These are phyloP conservation scores for Sordariomycetes sp. DNA, from an alignment of 2,329 filamentous ascomycete genomes.

Conservation along the genomic window DNA sequence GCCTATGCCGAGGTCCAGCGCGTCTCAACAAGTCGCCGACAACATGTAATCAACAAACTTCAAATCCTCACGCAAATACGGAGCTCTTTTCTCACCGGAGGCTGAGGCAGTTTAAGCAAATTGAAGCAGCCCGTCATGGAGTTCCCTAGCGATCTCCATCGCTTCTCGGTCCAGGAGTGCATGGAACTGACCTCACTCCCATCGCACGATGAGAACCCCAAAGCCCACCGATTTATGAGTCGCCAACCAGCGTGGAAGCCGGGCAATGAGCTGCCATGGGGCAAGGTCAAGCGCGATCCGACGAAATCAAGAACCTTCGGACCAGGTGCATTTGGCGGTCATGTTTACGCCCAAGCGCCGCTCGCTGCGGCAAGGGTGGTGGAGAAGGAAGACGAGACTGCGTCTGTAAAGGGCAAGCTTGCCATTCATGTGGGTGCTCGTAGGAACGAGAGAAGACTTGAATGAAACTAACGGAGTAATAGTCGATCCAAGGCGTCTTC, in stretches of 20 bases:
- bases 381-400: slow-evolving; percentile 18
- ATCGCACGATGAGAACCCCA: background rate
- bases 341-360: slow-evolving; percentile 26
- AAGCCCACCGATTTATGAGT: slow-evolving; percentile 17
- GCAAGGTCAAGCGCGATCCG: slow-evolving; percentile 7
- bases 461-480: background rate
- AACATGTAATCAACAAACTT: background rate
- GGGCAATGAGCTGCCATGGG: slow-evolving; percentile 20
- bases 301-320: slow-evolving; percentile 6
- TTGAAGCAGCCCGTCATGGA: too few relatives aligned
- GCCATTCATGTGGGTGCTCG: slow-evolving; percentile 26
- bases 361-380: slow-evolving; percentile 23
- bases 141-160: background rate
- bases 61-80: background rate
- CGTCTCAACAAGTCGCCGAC: background rate
- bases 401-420: slow-evolving; percentile 9
- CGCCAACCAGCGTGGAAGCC: slow-evolving; percentile 21
- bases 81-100: background rate
- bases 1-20: background rate
- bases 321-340: slow-evolving; percentile 24
- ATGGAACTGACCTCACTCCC: slow-evolving; percentile 4
- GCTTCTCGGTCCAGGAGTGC: slow-evolving; percentile 6
- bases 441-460: background rate
- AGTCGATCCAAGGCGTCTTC: slow-evolving; percentile 50
- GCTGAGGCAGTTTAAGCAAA: background rate